A percentile compares a stretch with the other conserved stretches of the same genome.
phyloP scores from a whole-genome alignment of 805 yeast species.

The Barnettozyma botsteinii region DNA sequence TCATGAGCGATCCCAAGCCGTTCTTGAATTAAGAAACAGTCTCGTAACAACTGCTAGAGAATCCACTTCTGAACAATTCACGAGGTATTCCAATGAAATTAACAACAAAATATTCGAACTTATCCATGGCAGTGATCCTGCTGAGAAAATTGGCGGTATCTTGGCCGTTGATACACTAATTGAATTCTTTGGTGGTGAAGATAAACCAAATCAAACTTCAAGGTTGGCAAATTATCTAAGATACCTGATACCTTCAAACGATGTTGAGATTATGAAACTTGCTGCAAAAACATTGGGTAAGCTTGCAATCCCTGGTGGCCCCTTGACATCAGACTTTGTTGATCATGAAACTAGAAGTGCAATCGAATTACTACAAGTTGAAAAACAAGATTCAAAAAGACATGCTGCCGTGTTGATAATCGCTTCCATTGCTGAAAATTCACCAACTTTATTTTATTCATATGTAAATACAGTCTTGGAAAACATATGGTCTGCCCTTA shows the following conservation, averaged over 20 bases:
- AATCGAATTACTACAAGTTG: slow-evolving; percentile 87
- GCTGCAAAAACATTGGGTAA: slow-evolving; percentile 88
- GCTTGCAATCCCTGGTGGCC: slow-evolving; percentile 83
- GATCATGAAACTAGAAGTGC: slow-evolving; percentile 88
- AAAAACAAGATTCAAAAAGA: slow-evolving; percentile 76
- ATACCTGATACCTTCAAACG: slow-evolving; percentile 73
- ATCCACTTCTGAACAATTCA: slow-evolving; percentile 72
- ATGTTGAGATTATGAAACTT: slow-evolving; percentile 74
- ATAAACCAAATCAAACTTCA: slow-evolving; percentile 81
- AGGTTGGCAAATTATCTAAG: slow-evolving; percentile 86
- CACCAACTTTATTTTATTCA: slow-evolving; percentile 77
- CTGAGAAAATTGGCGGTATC: slow-evolving; percentile 82
- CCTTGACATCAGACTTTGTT: slow-evolving; percentile 86
- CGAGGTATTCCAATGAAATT: slow-evolving; percentile 75
- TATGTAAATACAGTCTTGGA: slow-evolving; percentile 75
- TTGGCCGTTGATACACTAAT: slow-evolving; percentile 85
- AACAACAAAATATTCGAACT: slow-evolving; percentile 84
- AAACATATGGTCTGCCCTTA: slow-evolving; percentile 80
- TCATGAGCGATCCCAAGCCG: slow-evolving; percentile 43
- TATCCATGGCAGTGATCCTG: slow-evolving; percentile 64
- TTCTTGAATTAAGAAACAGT: slow-evolving; percentile 63
- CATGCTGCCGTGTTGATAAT: slow-evolving; percentile 88
- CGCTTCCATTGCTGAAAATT: slow-evolving; percentile 75
- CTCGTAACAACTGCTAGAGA: slow-evolving; percentile 74
- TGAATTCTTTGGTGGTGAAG: slow-evolving; percentile 80